Base-by-base conservation (phyloP, 2,329 filamentous ascomycete genomes). In the Xenosphaeropsis pyriputrescens region DNA sequence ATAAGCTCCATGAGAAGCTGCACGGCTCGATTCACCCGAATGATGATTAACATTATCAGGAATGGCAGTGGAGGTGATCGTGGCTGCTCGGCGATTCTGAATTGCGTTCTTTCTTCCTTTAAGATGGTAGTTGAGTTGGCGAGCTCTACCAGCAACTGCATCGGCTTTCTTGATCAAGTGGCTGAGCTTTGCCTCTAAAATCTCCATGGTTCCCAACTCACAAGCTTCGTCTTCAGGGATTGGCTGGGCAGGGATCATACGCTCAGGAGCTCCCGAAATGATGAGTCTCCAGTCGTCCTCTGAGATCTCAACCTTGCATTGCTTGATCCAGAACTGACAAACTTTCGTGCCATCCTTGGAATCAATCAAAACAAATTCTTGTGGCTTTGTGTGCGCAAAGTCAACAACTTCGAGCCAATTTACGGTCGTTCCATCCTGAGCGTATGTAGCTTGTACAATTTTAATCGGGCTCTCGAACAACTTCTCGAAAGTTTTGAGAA, bases 271-370 rank as follows among this genome's bases (percentile, higher is more conserved):
- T 18, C 85, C 85, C 30, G 82, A 88, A 39, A 77, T 75, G 46
- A 93, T 88, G 46, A 93, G 63, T 32, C 86, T 71, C 67, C 79
- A 93, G 54, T 94, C 85, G 54, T 93, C 85, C 56, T 93, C 85
- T 14, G 75, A 77, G 43, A 94, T 89, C 60, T 93, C 84, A 7
- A 93, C 79, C 35, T 82, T 73, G 46, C 79, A 71, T 43, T 86
- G 82, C 52, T 86, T 86, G 45, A 85, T 77, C 51, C 78, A 75
- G 56, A 93, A 91, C 44, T 85, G 82, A 53, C 85, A 93, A 38
- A 80, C 75, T 34, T 79, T 72, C 38, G 72, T 62, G 15, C 81
- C 80, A 46, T 83, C 79, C 33, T 73, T 67, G 43, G 72, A 70
- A 40, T 81, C 75, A 39, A 74, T 75, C 37, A 93, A 62, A 26